A percentile compares a stretch with the other conserved stretches of the same genome.
Evolutionary conservation across 169 alveolate species (phyloP).

Genomic region (Toxoplasma gondii): DNA sequence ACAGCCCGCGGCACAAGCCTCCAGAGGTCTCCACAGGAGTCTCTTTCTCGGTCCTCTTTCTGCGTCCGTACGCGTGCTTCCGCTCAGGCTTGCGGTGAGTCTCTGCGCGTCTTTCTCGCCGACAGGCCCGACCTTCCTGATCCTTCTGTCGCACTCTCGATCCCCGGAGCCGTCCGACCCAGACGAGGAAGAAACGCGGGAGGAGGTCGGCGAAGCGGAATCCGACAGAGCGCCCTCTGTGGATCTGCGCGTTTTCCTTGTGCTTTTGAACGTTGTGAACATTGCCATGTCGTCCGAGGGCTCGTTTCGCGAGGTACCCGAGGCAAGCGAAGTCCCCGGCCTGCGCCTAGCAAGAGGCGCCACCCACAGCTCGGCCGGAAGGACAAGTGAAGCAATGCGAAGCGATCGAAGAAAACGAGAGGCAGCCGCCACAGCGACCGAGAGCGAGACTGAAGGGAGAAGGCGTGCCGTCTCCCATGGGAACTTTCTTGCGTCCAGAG

Average conservation of each 20-base stretch:
- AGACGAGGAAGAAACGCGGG: background rate
- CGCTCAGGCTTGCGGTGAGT: background rate
- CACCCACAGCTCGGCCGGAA: constrained; percentile 18
- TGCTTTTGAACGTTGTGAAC: background rate
- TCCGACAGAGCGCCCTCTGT: background rate
- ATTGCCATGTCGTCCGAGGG: too few species aligned
- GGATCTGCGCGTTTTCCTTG: background rate
- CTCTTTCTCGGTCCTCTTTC: background rate
- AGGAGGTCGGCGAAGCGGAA: background rate
- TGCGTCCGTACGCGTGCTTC: background rate
- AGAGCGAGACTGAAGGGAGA: background rate
- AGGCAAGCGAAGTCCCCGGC: too few species aligned
- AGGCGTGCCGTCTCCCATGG: background rate
- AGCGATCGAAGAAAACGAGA: background rate
- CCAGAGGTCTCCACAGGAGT: background rate
- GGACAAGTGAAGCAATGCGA: constrained; percentile 16
- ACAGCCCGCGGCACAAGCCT: background rate
- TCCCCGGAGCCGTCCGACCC: background rate
- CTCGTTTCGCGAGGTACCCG: too few species aligned
- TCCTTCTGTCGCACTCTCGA: background rate
- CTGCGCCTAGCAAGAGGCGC: background rate
- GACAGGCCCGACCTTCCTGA: background rate
- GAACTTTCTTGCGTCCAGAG: background rate
- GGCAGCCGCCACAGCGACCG: background rate
- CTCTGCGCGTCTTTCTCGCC: background rate